These are phyloP conservation scores for Aethionema arabicum DNA, from an alignment of 345 rosid species.

Conservation along the genomic window DNA sequence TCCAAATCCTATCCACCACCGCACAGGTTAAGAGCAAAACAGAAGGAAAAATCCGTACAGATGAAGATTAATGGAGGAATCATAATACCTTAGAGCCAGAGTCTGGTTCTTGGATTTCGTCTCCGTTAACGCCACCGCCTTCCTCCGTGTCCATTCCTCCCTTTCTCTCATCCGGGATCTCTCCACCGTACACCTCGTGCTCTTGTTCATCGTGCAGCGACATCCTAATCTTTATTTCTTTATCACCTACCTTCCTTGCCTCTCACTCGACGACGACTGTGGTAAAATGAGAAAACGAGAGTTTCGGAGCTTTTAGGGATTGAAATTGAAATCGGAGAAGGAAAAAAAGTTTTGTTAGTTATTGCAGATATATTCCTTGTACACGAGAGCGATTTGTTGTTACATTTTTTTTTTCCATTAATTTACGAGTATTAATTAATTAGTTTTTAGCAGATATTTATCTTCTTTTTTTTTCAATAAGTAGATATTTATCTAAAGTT, in stretches of 20 bases:
- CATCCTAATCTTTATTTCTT: slow-evolving; percentile 31
- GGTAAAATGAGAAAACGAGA: slow-evolving; percentile 13
- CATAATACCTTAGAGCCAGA: slow-evolving; percentile 56
- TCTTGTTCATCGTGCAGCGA: slow-evolving; percentile 70
- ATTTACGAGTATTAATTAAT: no score
- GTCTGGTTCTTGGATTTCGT: slow-evolving; percentile 53
- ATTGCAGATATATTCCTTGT: background rate
- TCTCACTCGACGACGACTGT: slow-evolving; percentile 33
- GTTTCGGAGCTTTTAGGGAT: slow-evolving; percentile 32
- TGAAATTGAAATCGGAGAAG: slow-evolving; percentile 28
- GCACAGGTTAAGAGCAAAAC: slow-evolving; percentile 3
- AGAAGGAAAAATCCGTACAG: background rate
- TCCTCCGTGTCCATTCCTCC: slow-evolving; percentile 66
- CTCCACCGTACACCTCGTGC: slow-evolving; percentile 87
- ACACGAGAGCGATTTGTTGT: no score
- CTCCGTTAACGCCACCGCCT: slow-evolving; percentile 44
- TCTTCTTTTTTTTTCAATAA: no score
- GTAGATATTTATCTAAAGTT: no score
- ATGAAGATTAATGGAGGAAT: slow-evolving; percentile 20
- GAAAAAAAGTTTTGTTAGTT: slow-evolving; percentile 16
- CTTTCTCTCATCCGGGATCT: slow-evolving; percentile 75
- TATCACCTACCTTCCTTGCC: slow-evolving; percentile 5
- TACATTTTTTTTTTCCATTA: no score
- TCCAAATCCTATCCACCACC: slow-evolving; percentile 66
- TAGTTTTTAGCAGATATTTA: no score